phyloP scores from a whole-genome alignment of 2,329 filamentous ascomycete genomes.

The Stachybotrys chartarum region DNA sequence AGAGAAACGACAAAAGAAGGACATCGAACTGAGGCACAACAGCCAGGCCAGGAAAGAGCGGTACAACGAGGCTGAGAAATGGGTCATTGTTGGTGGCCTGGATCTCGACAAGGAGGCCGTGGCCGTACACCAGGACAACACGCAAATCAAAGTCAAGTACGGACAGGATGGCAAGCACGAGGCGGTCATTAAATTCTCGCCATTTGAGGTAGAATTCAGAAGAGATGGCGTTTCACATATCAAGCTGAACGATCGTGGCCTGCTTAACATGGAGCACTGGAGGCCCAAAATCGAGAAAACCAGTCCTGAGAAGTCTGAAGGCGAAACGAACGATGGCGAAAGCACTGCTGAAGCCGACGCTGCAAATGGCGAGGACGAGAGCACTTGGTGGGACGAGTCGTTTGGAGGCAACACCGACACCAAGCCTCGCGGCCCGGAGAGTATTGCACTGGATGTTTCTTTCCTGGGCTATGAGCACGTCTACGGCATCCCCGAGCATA shows the following conservation, averaged over 20 bases:
- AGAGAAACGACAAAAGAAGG: slow-evolving; percentile 78
- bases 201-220: slow-evolving; percentile 81
- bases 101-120: slow-evolving; percentile 65
- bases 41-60: slow-evolving; percentile 84
- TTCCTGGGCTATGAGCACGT: slow-evolving; percentile 91
- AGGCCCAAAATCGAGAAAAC: slow-evolving; percentile 69
- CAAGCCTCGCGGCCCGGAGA: slow-evolving; percentile 93
- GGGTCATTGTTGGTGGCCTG: slow-evolving; percentile 78
- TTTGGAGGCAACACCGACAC: slow-evolving; percentile 94
- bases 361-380: slow-evolving; percentile 60
- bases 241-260: slow-evolving; percentile 81
- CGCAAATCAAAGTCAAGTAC: slow-evolving; percentile 70
- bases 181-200: slow-evolving; percentile 74
- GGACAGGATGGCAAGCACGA: slow-evolving; percentile 71
- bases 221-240: slow-evolving; percentile 76
- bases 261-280: slow-evolving; percentile 96
- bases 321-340: slow-evolving; percentile 13
- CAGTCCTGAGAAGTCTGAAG: slow-evolving; percentile 47
- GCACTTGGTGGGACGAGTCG: slow-evolving; percentile 95
- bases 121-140: slow-evolving; percentile 56
- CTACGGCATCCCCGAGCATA: slow-evolving; percentile 89
- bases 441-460: slow-evolving; percentile 81
- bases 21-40: slow-evolving; percentile 79
- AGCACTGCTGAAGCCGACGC: slow-evolving; percentile 36
- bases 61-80: slow-evolving; percentile 86